Evolutionary conservation across 1,139 yeast species (phyloP), one percentile per base, ranked within the genome.

Genomic region (Debaryomycetaceae sp.): DNA sequence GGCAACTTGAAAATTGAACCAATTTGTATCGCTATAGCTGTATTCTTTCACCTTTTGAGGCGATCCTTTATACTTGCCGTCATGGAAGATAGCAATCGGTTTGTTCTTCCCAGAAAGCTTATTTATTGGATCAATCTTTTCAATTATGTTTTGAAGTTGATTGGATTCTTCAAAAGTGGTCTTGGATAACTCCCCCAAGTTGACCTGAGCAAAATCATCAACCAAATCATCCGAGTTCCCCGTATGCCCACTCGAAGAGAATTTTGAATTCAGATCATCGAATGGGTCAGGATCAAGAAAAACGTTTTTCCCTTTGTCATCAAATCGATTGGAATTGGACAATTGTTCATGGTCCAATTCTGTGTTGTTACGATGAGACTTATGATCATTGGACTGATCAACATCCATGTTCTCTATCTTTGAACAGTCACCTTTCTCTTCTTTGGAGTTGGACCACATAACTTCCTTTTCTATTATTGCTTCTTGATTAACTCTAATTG

Each of bases 1-100:
- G 1, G 74, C 68, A 33, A 70, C 48, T 51, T 69, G 73, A 41
- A 63, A 69, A 45, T 69, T 71, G 52, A 69, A 72, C 78, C 77
- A 72, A 47, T 68, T 72, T 44, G 57, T 49, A 24, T 70, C 75
- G 1, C 63, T 49, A 42, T 68, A 69, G 42, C 61, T 62, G 48
- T 68, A 67, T 5, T 62, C 63, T 24, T 53, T 53, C 1, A 57
- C 60, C 43, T 66, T 68, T 39, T 65, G 72, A 0, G 73, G 72
- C 0, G 75, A 69, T 5, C 71, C 70, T 6, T 54, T 45, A 5
- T 31, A 14, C 34, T 47, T 48, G 8, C 47, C 45, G 52, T 74
- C 79, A 39, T 72, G 74, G 45, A 58, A 75, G 8, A 75, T 75
- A 17, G 59, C 49, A 33, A 75, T 72, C 5, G 66, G 69, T 39